Conservation (phyloP, 805 yeast species). For the Candida vartiovaarae region DNA sequence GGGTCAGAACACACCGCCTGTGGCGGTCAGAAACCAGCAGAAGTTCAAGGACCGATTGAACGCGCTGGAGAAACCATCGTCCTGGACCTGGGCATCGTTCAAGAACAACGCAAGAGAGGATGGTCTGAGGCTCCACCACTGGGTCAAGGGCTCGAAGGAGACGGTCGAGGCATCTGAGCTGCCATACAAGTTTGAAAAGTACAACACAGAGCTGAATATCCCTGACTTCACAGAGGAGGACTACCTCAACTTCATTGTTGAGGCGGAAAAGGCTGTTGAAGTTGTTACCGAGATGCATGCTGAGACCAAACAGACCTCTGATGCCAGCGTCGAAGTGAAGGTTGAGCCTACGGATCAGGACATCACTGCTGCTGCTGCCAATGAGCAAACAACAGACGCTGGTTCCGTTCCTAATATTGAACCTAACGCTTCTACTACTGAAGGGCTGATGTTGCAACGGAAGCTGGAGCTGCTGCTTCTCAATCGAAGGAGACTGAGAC, state of each 20-base stretch:
- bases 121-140: slow-evolving; percentile 57
- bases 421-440: neutral
- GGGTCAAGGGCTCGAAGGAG: slow-evolving; percentile 72
- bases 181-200: slow-evolving; percentile 68
- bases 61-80: slow-evolving; percentile 56
- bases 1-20: slow-evolving; percentile 91
- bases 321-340: slow-evolving; percentile 7
- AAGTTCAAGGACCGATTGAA: slow-evolving; percentile 61
- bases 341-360: neutral
- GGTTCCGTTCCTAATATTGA: no score
- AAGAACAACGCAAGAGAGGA: slow-evolving; percentile 45
- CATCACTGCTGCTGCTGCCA: no score
- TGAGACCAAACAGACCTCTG: slow-evolving; percentile 9
- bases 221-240: slow-evolving; percentile 64
- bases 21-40: slow-evolving; percentile 42
- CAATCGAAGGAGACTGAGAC: neutral
- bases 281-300: slow-evolving; percentile 1
- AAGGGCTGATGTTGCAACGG: slow-evolving; percentile 9
- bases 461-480: slow-evolving; percentile 18
- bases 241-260: slow-evolving; percentile 44
- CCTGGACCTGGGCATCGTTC: slow-evolving; percentile 74
- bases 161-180: slow-evolving; percentile 22
- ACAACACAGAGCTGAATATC: slow-evolving; percentile 57
- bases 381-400: no score
- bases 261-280: slow-evolving; percentile 11